phyloP scores from a whole-genome alignment of 805 yeast genomes.

The Hanseniaspora singularis region DNA sequence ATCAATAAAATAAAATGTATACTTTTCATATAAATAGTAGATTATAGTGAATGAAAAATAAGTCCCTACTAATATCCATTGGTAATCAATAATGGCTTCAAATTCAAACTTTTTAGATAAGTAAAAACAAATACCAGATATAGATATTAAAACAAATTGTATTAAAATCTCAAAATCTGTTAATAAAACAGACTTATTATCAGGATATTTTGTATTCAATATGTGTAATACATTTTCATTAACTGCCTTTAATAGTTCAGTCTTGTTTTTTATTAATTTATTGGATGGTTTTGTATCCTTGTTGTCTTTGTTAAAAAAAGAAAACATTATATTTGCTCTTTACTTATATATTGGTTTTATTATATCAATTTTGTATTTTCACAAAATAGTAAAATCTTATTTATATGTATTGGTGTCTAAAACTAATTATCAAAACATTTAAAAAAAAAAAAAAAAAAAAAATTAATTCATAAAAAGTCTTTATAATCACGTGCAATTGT shows the following conservation, averaged over 20 bases:
- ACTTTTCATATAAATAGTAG: not conserved
- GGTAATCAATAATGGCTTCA: not conserved
- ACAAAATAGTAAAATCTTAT: no score
- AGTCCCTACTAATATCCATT: not conserved
- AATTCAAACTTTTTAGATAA: conserved; percentile 1
- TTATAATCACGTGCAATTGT: no score
- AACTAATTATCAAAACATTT: no score
- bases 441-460: no score
- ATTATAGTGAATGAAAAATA: not conserved
- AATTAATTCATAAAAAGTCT: no score
- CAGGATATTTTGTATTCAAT: not conserved
- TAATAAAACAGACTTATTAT: not conserved
- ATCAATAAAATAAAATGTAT: not conserved
- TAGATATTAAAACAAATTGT: not conserved
- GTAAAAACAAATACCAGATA: not conserved
- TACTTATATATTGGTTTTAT: no score
- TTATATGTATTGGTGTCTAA: no score
- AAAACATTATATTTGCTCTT: not conserved
- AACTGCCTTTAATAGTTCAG: not conserved
- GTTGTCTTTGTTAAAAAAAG: not conserved
- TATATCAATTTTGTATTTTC: no score
- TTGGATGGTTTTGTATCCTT: not conserved
- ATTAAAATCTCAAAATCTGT: not conserved
- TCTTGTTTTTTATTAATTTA: not conserved
- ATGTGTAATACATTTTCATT: conserved; percentile 3